Percentiles rank a stretch among this genome's conserved stretches.
phyloP scores from a whole-genome alignment of 306 rosid species.

The Senna siamea region DNA sequence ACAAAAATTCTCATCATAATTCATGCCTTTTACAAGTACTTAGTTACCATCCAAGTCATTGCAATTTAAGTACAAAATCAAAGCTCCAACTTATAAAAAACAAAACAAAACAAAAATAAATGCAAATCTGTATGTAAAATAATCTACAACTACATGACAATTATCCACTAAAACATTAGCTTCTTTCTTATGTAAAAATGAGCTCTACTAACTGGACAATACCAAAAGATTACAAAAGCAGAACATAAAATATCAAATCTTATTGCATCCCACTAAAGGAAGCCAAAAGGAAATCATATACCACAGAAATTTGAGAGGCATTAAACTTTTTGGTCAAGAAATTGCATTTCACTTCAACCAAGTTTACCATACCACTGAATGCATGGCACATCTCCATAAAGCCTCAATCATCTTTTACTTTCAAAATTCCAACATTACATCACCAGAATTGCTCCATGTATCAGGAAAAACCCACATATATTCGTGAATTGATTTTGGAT shows the following conservation, averaged over 20 bases:
- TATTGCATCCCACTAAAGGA: background rate
- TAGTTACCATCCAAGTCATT: background rate
- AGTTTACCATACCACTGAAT: background rate
- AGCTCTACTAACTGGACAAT: background rate
- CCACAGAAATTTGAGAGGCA: background rate
- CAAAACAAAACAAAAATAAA: background rate
- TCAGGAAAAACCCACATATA: background rate
- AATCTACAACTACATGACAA: background rate
- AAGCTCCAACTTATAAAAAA: background rate
- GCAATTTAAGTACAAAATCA: slow-evolving; percentile 4
- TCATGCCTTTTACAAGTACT: no score
- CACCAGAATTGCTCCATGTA: slow-evolving; percentile 2
- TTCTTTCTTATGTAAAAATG: background rate
- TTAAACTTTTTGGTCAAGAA: background rate
- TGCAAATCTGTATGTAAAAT: background rate
- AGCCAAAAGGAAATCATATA: background rate
- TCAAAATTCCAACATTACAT: background rate
- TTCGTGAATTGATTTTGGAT: background rate
- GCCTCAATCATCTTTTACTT: background rate
- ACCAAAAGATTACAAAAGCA: background rate
- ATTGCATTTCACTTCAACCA: background rate
- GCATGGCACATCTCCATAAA: slow-evolving; percentile 9
- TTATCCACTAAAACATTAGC: background rate
- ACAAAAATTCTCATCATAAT: no score
- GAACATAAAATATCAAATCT: background rate